These are phyloP conservation scores for Salix arbutifolia DNA, from an alignment of 345 rosid species.

Conservation along the genomic window DNA sequence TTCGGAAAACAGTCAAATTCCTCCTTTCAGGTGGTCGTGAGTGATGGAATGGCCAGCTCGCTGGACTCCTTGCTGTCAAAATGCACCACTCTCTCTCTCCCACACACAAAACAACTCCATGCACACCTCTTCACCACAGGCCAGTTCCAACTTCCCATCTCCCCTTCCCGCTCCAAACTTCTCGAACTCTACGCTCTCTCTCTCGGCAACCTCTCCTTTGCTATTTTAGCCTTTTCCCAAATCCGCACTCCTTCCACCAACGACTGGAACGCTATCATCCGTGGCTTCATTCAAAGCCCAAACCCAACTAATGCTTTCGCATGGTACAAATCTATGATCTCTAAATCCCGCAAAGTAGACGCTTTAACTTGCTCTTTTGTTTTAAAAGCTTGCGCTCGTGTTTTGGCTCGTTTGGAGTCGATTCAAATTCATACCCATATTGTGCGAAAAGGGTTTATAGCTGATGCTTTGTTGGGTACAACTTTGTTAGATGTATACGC, in stretches of 20 bases:
- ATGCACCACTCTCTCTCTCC: slow-evolving; percentile 31
- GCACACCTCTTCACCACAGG: slow-evolving; percentile 58
- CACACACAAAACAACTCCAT: slow-evolving; percentile 65
- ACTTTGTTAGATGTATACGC: slow-evolving; percentile 71
- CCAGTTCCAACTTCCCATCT: slow-evolving; percentile 37
- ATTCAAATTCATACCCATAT: slow-evolving; percentile 58
- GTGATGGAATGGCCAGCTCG: slow-evolving; percentile 31
- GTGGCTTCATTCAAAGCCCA: slow-evolving; percentile 57
- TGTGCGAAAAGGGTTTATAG: slow-evolving; percentile 47
- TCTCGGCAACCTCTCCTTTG: slow-evolving; percentile 52
- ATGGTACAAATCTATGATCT: slow-evolving; percentile 55
- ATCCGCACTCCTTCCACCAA: slow-evolving; percentile 58
- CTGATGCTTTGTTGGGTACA: slow-evolving; percentile 68
- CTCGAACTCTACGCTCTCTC: slow-evolving; percentile 71
- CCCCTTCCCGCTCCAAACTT: slow-evolving; percentile 58
- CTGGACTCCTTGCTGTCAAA: slow-evolving; percentile 39
- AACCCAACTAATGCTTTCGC: slow-evolving; percentile 48
- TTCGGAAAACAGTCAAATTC: too few relatives aligned
- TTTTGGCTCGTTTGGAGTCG: slow-evolving; percentile 42
- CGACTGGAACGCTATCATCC: slow-evolving; percentile 84
- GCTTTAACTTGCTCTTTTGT: slow-evolving; percentile 82
- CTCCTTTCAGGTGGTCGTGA: background rate
- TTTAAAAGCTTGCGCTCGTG: slow-evolving; percentile 75
- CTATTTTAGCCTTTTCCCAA: slow-evolving; percentile 43
- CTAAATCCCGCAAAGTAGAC: slow-evolving; percentile 42